These are phyloP conservation scores for Gossypium davidsonii DNA, from an alignment of 441 rosid genomes.

Conservation along the genomic window DNA sequence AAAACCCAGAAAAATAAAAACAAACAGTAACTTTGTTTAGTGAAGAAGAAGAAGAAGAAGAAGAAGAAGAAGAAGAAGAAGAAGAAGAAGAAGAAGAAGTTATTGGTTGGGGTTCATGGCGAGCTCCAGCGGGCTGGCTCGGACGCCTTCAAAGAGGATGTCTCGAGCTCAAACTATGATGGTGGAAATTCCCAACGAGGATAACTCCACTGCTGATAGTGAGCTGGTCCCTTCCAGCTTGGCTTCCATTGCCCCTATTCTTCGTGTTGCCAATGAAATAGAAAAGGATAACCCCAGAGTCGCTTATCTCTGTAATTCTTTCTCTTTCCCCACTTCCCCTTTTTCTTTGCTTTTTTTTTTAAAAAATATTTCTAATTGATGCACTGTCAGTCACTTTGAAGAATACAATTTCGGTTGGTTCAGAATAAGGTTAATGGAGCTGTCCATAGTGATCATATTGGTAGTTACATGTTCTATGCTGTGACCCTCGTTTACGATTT, in stretches of 20 bases:
- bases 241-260: conserved; percentile 54
- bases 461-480: neutral
- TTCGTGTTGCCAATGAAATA: conserved; percentile 89
- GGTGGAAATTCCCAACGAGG: conserved; percentile 49
- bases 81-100: conserved; percentile 4
- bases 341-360: neutral
- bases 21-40: neutral
- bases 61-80: neutral
- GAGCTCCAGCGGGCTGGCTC: conserved; percentile 57
- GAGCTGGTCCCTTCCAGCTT: conserved; percentile 90
- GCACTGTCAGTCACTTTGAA: neutral
- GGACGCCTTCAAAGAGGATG: conserved; percentile 41
- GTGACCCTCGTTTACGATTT: neutral
- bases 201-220: conserved; percentile 48
- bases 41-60: neutral
- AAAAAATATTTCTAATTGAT: neutral
- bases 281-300: conserved; percentile 50
- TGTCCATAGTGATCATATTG: conserved; percentile 4
- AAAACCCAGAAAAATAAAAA: neutral
- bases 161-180: conserved; percentile 43
- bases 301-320: conserved; percentile 72
- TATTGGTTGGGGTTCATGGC: conserved; percentile 41
- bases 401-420: neutral
- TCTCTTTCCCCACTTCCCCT: neutral
- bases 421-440: neutral